A percentile compares a stretch with the other conserved stretches of the same genome.
Evolutionary conservation across 202 grass and related monocot genomes (phyloP).

Genomic region (Setaria italica): DNA sequence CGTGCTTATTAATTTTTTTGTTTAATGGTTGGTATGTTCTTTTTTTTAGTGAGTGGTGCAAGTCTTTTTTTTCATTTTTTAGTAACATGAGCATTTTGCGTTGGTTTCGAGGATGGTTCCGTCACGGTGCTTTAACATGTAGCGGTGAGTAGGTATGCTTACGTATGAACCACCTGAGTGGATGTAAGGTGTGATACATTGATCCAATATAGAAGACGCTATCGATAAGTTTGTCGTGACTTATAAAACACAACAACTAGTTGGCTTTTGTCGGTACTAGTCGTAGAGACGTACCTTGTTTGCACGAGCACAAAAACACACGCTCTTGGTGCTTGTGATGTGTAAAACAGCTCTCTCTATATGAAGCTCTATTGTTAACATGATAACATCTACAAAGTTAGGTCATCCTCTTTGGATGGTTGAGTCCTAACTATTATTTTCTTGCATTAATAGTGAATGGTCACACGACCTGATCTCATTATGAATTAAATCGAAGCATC

Average conservation of each 20-base stretch:
- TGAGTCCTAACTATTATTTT: not conserved
- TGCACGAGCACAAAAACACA: not conserved
- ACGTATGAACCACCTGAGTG: not conserved
- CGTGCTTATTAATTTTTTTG: not conserved
- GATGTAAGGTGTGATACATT: not conserved
- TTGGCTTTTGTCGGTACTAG: not conserved
- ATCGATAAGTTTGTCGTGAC: not conserved
- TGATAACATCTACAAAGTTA: not conserved
- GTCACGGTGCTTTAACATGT: not conserved
- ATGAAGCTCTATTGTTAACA: not conserved
- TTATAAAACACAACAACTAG: not conserved
- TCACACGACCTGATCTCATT: not conserved
- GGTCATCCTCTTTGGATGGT: not conserved
- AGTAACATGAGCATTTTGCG: not conserved
- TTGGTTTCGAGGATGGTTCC: not conserved
- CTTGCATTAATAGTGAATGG: not conserved
- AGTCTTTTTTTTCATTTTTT: no score
- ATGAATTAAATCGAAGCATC: not conserved
- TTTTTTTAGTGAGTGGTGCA: not conserved
- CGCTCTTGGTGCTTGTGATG: not conserved
- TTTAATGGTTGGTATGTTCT: no score
- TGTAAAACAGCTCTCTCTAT: no score
- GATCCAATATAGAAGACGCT: not conserved
- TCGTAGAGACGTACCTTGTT: not conserved
- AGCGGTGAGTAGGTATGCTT: no score